Evolutionary conservation across 192 early-diverging fungal genomes (phyloP), one percentile per base, ranked within the genome.

Genomic region (Backusella liffmaniae): DNA sequence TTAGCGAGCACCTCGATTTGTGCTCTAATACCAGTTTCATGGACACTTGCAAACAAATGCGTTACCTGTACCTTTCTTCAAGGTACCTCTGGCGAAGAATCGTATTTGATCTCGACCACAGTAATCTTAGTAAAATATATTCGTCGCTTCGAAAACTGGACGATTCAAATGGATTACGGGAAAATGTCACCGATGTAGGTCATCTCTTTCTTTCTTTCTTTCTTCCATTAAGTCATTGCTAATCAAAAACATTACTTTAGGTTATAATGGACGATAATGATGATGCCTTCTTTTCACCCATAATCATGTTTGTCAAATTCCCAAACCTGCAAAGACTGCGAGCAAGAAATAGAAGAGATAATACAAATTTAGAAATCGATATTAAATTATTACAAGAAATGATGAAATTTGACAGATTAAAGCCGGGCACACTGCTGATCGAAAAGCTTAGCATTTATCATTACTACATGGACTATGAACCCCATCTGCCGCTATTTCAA

Each of bases 281-380:
- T 26, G 80, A 84, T 23, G 77, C 82, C 1, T 81, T 84, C 42
- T 78, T 83, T 16, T 84, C 85, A 12, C 87, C 83, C 13, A 39
- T 88, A 18, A 84, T 88, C 5, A 86, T 88, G 87, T 34, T 88
- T 21, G 78, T 86, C 72, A 88, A 88, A 59, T 88, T 88, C 26
- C 84, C 84, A 10, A 72, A 77, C 12, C 70, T 88, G 5, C 72
- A 73, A 35, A 67, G 76, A 12, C 67, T 88, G 9, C 78, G 77
- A 10, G 84, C 85, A 2, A 77, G 75, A 18, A 79, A 86, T 39
- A 71, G 84, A 18, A 73, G 84, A 10, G 75, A 79, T 36, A 82
- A 84, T 16, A 86, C 85, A 0, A 85, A 77, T 53, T 66, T 88
- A 6, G 80, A 72, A 32, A 74, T 77, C 0, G 85, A 86, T 29